phyloP scores from a whole-genome alignment of 2,329 filamentous ascomycete species.

The Cadophora gregata region DNA sequence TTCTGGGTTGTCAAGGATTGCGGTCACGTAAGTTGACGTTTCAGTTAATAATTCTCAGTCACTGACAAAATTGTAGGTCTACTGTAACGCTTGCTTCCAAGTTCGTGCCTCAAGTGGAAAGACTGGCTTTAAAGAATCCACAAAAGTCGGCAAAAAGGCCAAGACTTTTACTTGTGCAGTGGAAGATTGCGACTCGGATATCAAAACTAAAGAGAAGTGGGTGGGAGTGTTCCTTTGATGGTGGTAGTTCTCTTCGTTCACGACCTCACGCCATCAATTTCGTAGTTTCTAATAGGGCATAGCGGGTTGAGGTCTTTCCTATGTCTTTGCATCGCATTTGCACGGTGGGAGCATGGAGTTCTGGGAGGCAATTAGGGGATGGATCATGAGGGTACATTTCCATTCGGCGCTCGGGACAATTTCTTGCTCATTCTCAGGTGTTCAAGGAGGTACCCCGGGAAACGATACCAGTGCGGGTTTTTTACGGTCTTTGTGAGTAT shows the following conservation, averaged over 20 bases:
- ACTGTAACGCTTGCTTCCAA: constrained; percentile 67
- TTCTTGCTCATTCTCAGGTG: constrained; percentile 12
- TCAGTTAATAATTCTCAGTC: neutral
- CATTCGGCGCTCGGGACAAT: neutral
- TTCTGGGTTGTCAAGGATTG: constrained; percentile 93
- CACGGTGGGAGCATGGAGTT: constrained; percentile 34
- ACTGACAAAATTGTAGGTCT: constrained; percentile 56
- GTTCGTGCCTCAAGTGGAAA: constrained; percentile 50
- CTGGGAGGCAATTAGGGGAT: constrained; percentile 1
- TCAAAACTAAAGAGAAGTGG: constrained; percentile 62
- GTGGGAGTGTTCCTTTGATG: constrained; percentile 59
- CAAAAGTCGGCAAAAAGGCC: constrained; percentile 46
- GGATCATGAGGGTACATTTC: neutral
- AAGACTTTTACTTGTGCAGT: constrained; percentile 56
- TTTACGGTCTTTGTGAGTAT: constrained; percentile 1
- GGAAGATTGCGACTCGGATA: constrained; percentile 60
- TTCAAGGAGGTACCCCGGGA: constrained; percentile 13
- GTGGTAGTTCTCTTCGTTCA: neutral
- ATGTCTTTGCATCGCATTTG: constrained; percentile 32
- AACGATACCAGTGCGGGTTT: constrained; percentile 19
- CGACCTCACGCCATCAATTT: constrained; percentile 12
- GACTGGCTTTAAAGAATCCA: constrained; percentile 45
- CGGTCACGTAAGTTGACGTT: constrained; percentile 74
- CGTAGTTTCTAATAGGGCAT: constrained; percentile 27
- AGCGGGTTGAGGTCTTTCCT: constrained; percentile 15